A percentile compares a stretch with the other conserved stretches of the same genome.
These are phyloP conservation scores for Eutreptiella sp. DNA, from an alignment of 208 protist genomes.

Conservation along the genomic window DNA sequence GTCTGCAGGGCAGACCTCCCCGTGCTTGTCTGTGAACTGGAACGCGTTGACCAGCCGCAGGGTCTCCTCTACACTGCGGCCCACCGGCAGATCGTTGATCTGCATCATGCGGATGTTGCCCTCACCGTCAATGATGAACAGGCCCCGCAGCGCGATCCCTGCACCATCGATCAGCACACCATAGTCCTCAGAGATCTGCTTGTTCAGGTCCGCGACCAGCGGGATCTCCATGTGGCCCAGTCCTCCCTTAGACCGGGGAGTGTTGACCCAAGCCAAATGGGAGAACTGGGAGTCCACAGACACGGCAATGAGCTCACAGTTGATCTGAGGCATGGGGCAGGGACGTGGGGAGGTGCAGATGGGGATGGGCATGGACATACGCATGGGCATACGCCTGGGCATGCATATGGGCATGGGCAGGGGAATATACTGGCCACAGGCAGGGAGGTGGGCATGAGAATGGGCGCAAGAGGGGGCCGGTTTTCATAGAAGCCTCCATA, in stretches of 20 bases:
- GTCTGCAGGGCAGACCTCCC: slow-evolving; percentile 88
- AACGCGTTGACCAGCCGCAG: slow-evolving; percentile 91
- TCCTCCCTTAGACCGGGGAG: slow-evolving; percentile 86
- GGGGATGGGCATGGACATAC: too few species aligned
- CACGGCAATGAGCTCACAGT: slow-evolving; percentile 77
- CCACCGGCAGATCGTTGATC: slow-evolving; percentile 92
- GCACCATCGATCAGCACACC: slow-evolving; percentile 82
- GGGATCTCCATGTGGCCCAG: slow-evolving; percentile 92
- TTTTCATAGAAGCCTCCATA: too few species aligned
- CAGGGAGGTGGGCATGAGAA: too few species aligned
- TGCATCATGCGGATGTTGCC: slow-evolving; percentile 80
- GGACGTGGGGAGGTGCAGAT: too few species aligned
- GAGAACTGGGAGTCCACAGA: slow-evolving; percentile 85
- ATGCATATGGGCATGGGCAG: too few species aligned
- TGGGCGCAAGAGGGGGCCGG: too few species aligned
- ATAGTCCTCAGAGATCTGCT: slow-evolving; percentile 84
- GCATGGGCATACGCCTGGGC: too few species aligned
- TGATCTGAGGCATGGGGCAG: too few species aligned
- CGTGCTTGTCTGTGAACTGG: slow-evolving; percentile 85
- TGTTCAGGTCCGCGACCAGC: slow-evolving; percentile 87
- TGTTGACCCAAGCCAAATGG: slow-evolving; percentile 92
- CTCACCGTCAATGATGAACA: slow-evolving; percentile 91
- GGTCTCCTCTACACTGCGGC: slow-evolving; percentile 87
- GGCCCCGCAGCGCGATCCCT: slow-evolving; percentile 73
- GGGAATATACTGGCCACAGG: too few species aligned